Evolutionary conservation across 306 rosid genomes (phyloP), one percentile per base, ranked within the genome.

Genomic region (Quercus engelmannii): DNA sequence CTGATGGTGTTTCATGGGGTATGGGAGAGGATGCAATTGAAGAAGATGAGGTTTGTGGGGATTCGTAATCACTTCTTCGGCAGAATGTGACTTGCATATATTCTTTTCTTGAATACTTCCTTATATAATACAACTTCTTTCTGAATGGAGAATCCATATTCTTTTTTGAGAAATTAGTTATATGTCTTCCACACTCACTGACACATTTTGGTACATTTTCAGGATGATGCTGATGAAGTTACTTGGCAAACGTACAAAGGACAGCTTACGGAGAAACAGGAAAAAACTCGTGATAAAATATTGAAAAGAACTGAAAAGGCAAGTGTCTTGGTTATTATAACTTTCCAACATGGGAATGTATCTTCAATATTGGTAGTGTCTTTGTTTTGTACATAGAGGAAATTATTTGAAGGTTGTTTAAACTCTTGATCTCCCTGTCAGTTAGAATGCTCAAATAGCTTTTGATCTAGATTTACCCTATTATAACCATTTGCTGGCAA

Each of bases 241-340:
- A 94, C 99, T 3, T 94, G 99, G 99, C 97, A 94, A 83, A 81
- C 93, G n/a, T 92, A 85, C 86, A 92, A 87, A 85, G 99, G 99
- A 23, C 95, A 88, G 83, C 93, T 94, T 73, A 92, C 99, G 17
- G 99, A 94, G 57, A 94, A 86, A 84, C 99, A 92, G 85, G 92
- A 87, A 80, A 94, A 91, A 88, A 92, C 97, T 64, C 97, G 93
- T 57, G 97, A 90, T 41, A 94, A 94, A 81, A 61, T 94, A 78
- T 76, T 88, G 38, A 94, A 94, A 90, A 92, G 99, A 84, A 85
- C 90, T 82, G 99, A 91, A 85, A 94, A 92, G 92, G 99, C 78
- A 70, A 71, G 92, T 80, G 75, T 59, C 79, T 64, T 76, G 63
- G 31, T 80, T 62, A 33, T 69, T 33, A 62, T 80, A 74, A 26